Evolutionary conservation across 2,329 filamentous ascomycete genomes (phyloP).

Genomic region (Byssothecium circinans): DNA sequence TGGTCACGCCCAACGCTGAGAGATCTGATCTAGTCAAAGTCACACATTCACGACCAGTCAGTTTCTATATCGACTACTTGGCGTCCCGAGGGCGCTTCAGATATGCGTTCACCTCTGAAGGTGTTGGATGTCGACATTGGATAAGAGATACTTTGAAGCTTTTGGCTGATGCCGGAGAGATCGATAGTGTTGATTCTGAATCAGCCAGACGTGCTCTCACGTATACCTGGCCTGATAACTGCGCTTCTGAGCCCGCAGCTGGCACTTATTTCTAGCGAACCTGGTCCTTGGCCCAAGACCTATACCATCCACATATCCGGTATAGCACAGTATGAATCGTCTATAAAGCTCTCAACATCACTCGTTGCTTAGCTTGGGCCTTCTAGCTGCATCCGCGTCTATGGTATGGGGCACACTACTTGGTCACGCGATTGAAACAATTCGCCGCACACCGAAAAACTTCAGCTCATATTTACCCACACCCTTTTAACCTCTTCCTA

Average conservation of each 20-base stretch:
- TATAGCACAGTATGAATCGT: no score
- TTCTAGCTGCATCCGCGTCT: no score
- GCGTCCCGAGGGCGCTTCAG: slow-evolving; percentile 1
- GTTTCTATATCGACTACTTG: slow-evolving; percentile 5
- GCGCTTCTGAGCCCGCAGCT: neutral
- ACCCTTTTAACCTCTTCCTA: no score
- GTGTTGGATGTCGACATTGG: slow-evolving; percentile 2
- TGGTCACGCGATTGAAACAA: no score
- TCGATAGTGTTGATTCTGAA: neutral
- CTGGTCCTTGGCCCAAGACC: no score
- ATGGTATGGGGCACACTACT: no score
- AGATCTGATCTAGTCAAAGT: neutral
- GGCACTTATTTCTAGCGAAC: slow-evolving; percentile 1
- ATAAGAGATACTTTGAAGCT: slow-evolving; percentile 3
- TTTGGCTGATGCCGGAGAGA: slow-evolving; percentile 1
- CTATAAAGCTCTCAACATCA: no score
- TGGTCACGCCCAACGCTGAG: neutral
- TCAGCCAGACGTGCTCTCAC: neutral
- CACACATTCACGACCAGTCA: slow-evolving; percentile 1
- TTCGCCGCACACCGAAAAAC: no score
- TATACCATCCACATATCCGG: no score
- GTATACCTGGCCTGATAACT: slow-evolving; percentile 1
- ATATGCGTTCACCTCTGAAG: slow-evolving; percentile 1
- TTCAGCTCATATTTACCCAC: no score
- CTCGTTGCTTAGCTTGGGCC: no score